Evolutionary conservation across 257 asterid species (phyloP), one percentile per base, ranked within the genome.

Genomic region (Ocimum tenuiflorum): DNA sequence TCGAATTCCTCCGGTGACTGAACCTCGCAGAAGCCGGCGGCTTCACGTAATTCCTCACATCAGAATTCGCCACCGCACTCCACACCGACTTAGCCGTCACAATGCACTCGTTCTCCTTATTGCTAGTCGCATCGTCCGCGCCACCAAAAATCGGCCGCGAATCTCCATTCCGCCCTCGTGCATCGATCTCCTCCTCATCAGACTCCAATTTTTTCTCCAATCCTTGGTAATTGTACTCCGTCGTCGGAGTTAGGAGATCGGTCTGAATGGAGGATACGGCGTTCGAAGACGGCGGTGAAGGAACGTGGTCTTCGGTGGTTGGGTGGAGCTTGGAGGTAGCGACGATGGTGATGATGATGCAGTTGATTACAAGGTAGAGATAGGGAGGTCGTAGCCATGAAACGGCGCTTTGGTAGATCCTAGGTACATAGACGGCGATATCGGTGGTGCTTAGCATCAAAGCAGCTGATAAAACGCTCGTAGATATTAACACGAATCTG

Each of bases 381-480:
- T 91, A 91, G 18, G 95, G 98, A 0, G 98, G 98, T 35, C 59
- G 78, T 41, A 88, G 82, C 96, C 96, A 91, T 0, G 98, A 80
- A 36, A 79, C 80, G 73, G 77, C 50, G 78, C 63, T 79, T 83
- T 79, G 82, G 84, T 81, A 88, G 62, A 88, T 59, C 3, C 88
- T 77, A 1, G 94, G 94, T 0, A 85, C 75, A 2, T 55, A 59
- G 38, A 73, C 85, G 22, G 83, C 82, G 67, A 88, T 72, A 3
- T 84, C 88, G 1, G 86, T 60, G 7, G 83, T 17, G 0, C 73
- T 83, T 52, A 91, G 77, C 43, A 78, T 72, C 31, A 91, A 49
- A 23, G 87, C 91, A 7, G 90, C 88, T 1, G 89, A 80, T 22
- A 91, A 20, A 60, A 91, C 78, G 27, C 71, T 72, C 22, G 96